phyloP scores from a whole-genome alignment of 2,329 filamentous ascomycete species.

The Graphiopsis chlorocephala region DNA sequence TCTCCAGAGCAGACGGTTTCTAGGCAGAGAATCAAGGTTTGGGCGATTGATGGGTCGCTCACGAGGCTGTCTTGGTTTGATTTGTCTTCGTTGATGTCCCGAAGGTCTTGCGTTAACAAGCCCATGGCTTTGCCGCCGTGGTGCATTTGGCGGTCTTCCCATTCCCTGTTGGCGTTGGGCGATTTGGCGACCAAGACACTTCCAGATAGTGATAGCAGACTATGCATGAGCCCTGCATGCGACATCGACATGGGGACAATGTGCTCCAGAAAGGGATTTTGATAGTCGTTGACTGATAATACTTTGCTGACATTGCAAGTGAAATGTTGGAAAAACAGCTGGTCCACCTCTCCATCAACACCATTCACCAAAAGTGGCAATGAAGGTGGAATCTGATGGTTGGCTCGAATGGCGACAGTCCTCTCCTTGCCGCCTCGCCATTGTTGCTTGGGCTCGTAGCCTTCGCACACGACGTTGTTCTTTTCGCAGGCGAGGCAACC shows the following conservation, averaged over 20 bases:
- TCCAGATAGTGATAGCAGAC: slow-evolving; percentile 77
- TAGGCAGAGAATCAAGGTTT: slow-evolving; percentile 59
- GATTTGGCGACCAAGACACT: slow-evolving; percentile 63
- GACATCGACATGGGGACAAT: slow-evolving; percentile 77
- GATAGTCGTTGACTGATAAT: slow-evolving; percentile 73
- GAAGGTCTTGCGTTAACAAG: slow-evolving; percentile 24
- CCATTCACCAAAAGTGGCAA: slow-evolving; percentile 69
- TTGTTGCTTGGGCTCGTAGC: slow-evolving; percentile 79
- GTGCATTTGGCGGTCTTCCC: slow-evolving; percentile 54
- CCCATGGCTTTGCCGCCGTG: slow-evolving; percentile 48
- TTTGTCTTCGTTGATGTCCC: slow-evolving; percentile 8
- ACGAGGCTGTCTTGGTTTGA: slow-evolving; percentile 15
- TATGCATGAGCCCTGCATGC: slow-evolving; percentile 85
- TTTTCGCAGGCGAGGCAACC: slow-evolving; percentile 80
- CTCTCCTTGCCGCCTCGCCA: slow-evolving; percentile 82
- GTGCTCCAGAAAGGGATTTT: slow-evolving; percentile 83
- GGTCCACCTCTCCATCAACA: slow-evolving; percentile 76
- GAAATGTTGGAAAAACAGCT: slow-evolving; percentile 80
- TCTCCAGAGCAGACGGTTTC: slow-evolving; percentile 61
- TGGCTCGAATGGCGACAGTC: slow-evolving; percentile 29
- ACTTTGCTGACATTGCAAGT: slow-evolving; percentile 74
- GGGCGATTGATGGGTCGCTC: slow-evolving; percentile 57
- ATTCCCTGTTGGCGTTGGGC: slow-evolving; percentile 43
- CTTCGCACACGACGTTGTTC: slow-evolving; percentile 87
- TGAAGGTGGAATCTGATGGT: slow-evolving; percentile 41